Evolutionary conservation across 2,329 filamentous ascomycete genomes (phyloP).

Genomic region (Nigrospora sphaerica): DNA sequence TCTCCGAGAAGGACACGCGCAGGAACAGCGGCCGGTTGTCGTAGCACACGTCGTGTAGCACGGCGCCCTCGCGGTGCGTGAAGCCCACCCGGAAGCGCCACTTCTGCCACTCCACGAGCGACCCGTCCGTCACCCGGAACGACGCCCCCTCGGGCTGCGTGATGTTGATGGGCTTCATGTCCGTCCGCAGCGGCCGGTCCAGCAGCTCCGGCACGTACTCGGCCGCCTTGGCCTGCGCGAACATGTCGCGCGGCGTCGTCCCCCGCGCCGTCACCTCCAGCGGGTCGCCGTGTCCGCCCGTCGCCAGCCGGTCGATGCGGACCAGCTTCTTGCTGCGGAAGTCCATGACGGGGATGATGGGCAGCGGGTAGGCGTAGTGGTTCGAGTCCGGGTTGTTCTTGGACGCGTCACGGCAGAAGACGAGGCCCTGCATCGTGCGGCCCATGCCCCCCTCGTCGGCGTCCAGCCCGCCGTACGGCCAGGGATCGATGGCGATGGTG

Average conservation of each 20-base stretch:
- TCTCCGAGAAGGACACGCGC: conserved; percentile 53
- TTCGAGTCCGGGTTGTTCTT: conserved; percentile 48
- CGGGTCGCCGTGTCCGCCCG: conserved; percentile 33
- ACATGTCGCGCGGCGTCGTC: conserved; percentile 35
- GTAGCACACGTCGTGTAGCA: conserved; percentile 55
- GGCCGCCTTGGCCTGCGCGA: conserved; percentile 30
- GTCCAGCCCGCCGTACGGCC: conserved; percentile 56
- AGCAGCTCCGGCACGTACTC: conserved; percentile 47
- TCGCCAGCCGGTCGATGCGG: conserved; percentile 50
- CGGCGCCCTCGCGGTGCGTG: conserved; percentile 54
- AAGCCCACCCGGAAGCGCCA: conserved; percentile 59
- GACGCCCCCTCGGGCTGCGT: conserved; percentile 45
- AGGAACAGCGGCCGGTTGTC: conserved; percentile 53
- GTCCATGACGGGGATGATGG: conserved; percentile 53
- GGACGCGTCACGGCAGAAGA: conserved; percentile 36
- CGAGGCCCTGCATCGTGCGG: conserved; percentile 41
- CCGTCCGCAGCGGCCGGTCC: conserved; percentile 35
- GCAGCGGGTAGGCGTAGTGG: conserved; percentile 56
- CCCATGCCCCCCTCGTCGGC: conserved; percentile 26
- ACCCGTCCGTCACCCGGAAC: conserved; percentile 20
- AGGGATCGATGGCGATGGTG: conserved; percentile 42
- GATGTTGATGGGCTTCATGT: conserved; percentile 65
- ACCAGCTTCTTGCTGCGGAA: conserved; percentile 45
- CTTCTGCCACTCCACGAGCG: conserved; percentile 24
- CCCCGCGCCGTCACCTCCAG: conserved; percentile 23